Evolutionary conservation across 1,284 basidiomycete species (phyloP).

Genomic region (Papiliotrema fonsecae): DNA sequence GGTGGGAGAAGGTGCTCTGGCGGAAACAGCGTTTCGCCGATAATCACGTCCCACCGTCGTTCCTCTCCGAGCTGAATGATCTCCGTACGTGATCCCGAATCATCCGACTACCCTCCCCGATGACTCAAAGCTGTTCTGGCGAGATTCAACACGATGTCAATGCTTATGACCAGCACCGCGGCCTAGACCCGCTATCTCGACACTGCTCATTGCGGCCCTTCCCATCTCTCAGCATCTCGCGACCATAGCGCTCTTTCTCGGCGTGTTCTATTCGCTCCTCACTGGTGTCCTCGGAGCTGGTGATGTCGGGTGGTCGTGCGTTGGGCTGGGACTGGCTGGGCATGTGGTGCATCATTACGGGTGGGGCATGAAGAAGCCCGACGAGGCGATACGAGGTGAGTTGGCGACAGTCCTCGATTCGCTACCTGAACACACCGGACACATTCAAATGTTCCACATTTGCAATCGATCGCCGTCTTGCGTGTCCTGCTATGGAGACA

Average conservation of each 20-base stretch:
- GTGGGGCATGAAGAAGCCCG: slow-evolving; percentile 10
- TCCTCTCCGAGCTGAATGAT: slow-evolving; percentile 68
- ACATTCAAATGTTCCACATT: not conserved
- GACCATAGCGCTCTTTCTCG: slow-evolving; percentile 74
- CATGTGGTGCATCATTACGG: slow-evolving; percentile 57
- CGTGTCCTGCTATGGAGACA: too few relatives aligned
- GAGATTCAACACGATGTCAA: too few relatives aligned
- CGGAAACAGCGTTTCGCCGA: slow-evolving; percentile 70
- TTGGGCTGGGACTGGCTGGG: slow-evolving; percentile 57
- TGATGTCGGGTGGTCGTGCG: slow-evolving; percentile 65
- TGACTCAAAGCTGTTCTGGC: not conserved
- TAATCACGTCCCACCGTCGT: slow-evolving; percentile 74
- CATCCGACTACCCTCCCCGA: not conserved
- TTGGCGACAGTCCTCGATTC: not conserved
- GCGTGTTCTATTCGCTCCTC: slow-evolving; percentile 69
- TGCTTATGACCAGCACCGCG: slow-evolving; percentile 18
- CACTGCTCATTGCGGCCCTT: slow-evolving; percentile 65
- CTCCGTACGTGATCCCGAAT: slow-evolving; percentile 62
- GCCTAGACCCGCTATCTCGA: slow-evolving; percentile 55
- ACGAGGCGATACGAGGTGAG: slow-evolving; percentile 4
- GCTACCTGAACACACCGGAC: not conserved
- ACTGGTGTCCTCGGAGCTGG: slow-evolving; percentile 62
- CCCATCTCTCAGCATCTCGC: slow-evolving; percentile 81
- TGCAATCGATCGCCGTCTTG: too few relatives aligned
- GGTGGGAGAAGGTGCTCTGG: slow-evolving; percentile 89